These are phyloP conservation scores for Podospora tetraspora DNA, from an alignment of 495 filamentous ascomycete species.

Conservation along the genomic window DNA sequence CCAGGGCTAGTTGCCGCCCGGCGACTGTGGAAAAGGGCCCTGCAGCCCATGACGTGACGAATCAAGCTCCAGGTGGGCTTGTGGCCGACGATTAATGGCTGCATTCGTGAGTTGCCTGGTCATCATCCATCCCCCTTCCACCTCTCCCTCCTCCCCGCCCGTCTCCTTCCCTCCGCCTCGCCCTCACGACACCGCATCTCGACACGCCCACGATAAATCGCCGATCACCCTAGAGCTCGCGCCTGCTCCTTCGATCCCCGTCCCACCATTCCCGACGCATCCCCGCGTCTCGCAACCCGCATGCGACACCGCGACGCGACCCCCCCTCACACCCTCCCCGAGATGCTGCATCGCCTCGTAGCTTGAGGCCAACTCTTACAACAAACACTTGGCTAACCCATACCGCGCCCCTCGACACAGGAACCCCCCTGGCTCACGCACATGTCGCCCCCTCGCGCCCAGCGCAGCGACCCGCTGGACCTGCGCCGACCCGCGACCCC, in stretches of 20 bases:
- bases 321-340: not conserved
- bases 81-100: constrained; percentile 38
- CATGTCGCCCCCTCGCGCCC: constrained; percentile 42
- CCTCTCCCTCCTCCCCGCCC: not conserved
- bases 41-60: constrained; percentile 22
- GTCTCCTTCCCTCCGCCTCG: not conserved
- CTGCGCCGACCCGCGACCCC: constrained; percentile 22
- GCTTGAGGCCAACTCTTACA: not conserved
- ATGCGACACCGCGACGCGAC: not conserved
- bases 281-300: not conserved
- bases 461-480: constrained; percentile 34
- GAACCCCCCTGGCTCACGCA: constrained; percentile 47
- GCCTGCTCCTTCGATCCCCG: not conserved
- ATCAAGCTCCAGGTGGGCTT: constrained; percentile 8
- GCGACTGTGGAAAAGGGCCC: constrained; percentile 6
- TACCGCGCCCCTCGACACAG: constrained; percentile 23
- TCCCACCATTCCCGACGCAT: not conserved
- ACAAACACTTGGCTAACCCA: constrained; percentile 19
- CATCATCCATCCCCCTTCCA: constrained; percentile 10
- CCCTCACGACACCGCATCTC: not conserved
- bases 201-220: not conserved
- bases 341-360: constrained; percentile 3
- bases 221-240: not conserved
- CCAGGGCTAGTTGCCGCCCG: not conserved
- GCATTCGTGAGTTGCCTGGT: constrained; percentile 40